These are phyloP conservation scores for Epichloe aotearoae DNA, from an alignment of 2,329 filamentous ascomycete species.

Conservation along the genomic window DNA sequence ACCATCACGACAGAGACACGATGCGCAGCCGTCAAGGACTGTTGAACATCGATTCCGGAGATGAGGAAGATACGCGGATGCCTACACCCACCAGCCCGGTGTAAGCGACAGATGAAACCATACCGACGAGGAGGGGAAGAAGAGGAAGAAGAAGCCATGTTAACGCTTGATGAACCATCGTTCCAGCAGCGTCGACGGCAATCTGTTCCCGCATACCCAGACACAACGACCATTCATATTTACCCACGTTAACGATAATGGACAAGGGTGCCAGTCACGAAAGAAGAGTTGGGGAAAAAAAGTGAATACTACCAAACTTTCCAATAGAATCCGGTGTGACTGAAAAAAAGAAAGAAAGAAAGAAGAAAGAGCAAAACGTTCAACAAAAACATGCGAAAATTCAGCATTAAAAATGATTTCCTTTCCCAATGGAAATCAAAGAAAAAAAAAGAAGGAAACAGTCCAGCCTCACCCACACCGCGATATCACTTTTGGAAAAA, in stretches of 20 bases:
- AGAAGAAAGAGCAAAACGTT: background rate
- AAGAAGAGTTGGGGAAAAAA: background rate
- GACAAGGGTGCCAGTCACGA: too few relatives aligned
- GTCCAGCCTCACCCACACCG: background rate
- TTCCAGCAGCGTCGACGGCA: background rate
- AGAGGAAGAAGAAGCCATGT: background rate
- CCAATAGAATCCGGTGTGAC: background rate
- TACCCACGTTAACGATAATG: too few relatives aligned
- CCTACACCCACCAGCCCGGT: constrained; percentile 8
- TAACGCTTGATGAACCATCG: background rate
- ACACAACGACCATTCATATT: background rate
- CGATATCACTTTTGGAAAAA: background rate
- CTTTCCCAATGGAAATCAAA: background rate
- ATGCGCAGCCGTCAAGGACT: constrained; percentile 41
- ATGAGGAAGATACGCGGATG: constrained; percentile 19
- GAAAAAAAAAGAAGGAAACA: constrained; percentile 6
- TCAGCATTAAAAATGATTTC: constrained; percentile 1
- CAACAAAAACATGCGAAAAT: constrained; percentile 2
- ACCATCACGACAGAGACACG: constrained; percentile 25
- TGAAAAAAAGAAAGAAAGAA: constrained; percentile 2
- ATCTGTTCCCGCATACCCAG: background rate
- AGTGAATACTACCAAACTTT: background rate
- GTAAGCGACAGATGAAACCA: background rate
- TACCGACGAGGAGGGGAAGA: background rate
- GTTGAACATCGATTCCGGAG: constrained; percentile 27